Conservation (phyloP, 371 early-diverging fungal species). For the Lichtheimia ramosa region DNA sequence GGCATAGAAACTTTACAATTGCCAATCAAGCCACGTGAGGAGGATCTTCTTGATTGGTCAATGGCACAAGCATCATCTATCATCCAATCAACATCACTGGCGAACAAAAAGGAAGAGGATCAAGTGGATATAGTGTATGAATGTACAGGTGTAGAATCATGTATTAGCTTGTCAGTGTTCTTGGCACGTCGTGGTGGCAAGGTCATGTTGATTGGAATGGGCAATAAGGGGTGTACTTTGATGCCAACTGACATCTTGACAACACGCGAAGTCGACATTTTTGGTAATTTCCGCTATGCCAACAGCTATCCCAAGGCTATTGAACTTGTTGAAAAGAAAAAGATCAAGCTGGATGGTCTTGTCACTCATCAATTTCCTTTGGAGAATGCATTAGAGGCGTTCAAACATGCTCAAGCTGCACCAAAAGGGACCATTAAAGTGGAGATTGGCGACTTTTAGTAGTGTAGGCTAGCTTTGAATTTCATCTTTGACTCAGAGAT, state of each 20-base stretch:
- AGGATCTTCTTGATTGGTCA: constrained; percentile 17
- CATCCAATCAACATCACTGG: not conserved
- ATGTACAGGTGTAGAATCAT: constrained; percentile 43
- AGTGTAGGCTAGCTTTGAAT: too few species aligned
- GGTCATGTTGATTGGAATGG: constrained; percentile 41
- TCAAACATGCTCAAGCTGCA: constrained; percentile 10
- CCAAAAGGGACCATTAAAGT: constrained; percentile 20
- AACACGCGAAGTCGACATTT: constrained; percentile 39
- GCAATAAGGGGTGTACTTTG: constrained; percentile 30
- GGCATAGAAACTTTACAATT: constrained; percentile 7
- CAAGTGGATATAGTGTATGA: constrained; percentile 27
- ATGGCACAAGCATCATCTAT: constrained; percentile 6
- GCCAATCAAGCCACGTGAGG: constrained; percentile 9
- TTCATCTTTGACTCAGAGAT: too few species aligned
- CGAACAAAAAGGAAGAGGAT: constrained; percentile 11
- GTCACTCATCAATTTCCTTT: constrained; percentile 21
- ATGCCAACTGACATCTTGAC: constrained; percentile 43
- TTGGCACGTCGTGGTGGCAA: constrained; percentile 35
- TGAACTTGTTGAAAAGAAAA: constrained; percentile 9
- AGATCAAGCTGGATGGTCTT: constrained; percentile 12
- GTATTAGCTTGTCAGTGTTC: constrained; percentile 37
- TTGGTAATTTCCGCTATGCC: constrained; percentile 34
- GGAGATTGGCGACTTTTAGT: constrained; percentile 19
- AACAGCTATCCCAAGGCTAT: constrained; percentile 21
- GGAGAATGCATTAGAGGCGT: constrained; percentile 17